Conservation (phyloP, 2,329 filamentous ascomycete genomes). For the Fusarium duplospermum region DNA sequence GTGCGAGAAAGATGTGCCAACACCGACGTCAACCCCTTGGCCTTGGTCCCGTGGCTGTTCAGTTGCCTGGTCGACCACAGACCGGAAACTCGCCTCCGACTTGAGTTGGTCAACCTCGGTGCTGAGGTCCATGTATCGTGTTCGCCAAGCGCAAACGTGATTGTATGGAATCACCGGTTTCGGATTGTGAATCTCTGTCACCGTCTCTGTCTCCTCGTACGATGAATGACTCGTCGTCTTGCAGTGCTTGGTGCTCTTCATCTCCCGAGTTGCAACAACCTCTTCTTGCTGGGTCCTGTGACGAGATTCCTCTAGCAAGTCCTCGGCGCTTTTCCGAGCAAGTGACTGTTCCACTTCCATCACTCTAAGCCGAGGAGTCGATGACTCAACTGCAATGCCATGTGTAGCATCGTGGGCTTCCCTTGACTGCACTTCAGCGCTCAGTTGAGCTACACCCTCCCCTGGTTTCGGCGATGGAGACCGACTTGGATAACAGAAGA, state of each 20-base stretch:
- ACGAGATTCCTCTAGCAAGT: conserved; percentile 20
- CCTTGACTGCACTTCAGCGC: conserved; percentile 4
- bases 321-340: conserved; percentile 37
- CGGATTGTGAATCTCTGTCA: conserved; percentile 47
- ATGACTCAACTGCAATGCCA: conserved; percentile 11
- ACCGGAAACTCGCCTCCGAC: conserved; percentile 49
- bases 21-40: conserved; percentile 26
- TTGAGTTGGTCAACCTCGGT: conserved; percentile 56
- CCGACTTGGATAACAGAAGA: conserved; percentile 38
- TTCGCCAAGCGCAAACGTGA: conserved; percentile 57
- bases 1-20: conserved; percentile 33
- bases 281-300: conserved; percentile 1
- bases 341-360: conserved; percentile 46
- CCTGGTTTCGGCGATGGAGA: conserved; percentile 20
- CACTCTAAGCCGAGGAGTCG: conserved; percentile 39
- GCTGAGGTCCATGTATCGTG: conserved; percentile 54
- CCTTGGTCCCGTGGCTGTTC: conserved; percentile 16
- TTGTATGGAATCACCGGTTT: conserved; percentile 51
- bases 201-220: conserved; percentile 15
- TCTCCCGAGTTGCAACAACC: conserved; percentile 3
- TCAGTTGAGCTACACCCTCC: not conserved
- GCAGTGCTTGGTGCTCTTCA: not conserved
- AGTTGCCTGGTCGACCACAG: conserved; percentile 18
- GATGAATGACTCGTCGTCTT: conserved; percentile 13
- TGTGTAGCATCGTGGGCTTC: not conserved